Conservation (phyloP, 805 yeast species). For the Saccharomycopsis malanga region DNA sequence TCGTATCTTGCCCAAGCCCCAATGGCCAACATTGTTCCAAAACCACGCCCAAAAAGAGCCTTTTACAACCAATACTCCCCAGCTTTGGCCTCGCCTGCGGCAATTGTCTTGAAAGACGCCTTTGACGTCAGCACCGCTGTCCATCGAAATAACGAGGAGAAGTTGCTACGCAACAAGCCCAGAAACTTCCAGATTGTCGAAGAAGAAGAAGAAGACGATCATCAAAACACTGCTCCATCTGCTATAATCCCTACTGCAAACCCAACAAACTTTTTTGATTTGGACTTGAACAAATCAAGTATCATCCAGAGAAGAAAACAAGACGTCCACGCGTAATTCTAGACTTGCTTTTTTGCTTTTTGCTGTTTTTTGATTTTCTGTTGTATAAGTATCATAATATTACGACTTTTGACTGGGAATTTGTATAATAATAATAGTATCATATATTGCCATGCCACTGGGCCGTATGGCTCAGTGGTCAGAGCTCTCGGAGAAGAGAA, state of each 20-base stretch:
- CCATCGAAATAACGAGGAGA: constrained; percentile 69
- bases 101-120: constrained; percentile 76
- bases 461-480: too few relatives aligned
- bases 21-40: background rate
- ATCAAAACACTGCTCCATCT: constrained; percentile 4
- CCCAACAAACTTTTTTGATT: constrained; percentile 9
- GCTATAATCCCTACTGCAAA: background rate
- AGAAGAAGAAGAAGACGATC: constrained; percentile 21
- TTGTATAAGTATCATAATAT: too few relatives aligned
- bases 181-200: constrained; percentile 8
- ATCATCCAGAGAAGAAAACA: constrained; percentile 17
- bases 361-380: too few relatives aligned
- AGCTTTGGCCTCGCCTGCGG: constrained; percentile 56
- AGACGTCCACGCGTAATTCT: constrained; percentile 2
- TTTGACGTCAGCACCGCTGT: constrained; percentile 83
- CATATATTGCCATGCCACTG: too few relatives aligned
- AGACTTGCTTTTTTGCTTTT: too few relatives aligned
- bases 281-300: constrained; percentile 19
- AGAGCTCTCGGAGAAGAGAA: too few relatives aligned
- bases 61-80: constrained; percentile 11
- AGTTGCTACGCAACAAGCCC: constrained; percentile 4
- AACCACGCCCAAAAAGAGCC: constrained; percentile 6
- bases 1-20: background rate
- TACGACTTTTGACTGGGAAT: too few relatives aligned
- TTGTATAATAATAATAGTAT: too few relatives aligned